Evolutionary conservation across 768 basidiomycete genomes (phyloP), one percentile per base, ranked within the genome.

Genomic region (Galerina sulciceps): DNA sequence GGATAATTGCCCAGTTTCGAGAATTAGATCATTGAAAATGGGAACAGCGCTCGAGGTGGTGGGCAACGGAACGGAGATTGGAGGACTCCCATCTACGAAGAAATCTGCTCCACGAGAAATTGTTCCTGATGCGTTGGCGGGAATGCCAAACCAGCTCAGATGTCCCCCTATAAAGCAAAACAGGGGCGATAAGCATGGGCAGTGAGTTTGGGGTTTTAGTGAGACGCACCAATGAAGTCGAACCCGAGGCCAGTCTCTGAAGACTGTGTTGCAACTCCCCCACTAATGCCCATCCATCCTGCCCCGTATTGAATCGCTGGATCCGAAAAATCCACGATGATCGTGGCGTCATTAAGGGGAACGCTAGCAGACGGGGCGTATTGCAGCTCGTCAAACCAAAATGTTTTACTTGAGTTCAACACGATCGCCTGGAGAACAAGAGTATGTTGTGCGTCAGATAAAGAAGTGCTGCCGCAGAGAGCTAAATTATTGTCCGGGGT

Each of bases 381-480:
- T 23, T 51, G 48, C 17, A 63, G 50, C 15, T 37, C 15, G 36
- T 63, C 61, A 6, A 63, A 53, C 58, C 61, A 63, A 38, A 63
- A 53, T 6, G 61, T 63, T 17, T 55, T 36, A 13, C 46, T 41
- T 31, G 22, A 20, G 20, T 31, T 26, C 8, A 8, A 31, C 2
- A 59, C 61, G 14, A 49, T 63, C 2, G 47, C 58, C 6, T 49
- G 50, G 20, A 63, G 26, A 11, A 54, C 56, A 11, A 63, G 34
- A 6, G 42, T 47, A 18, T 63, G 61, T 10, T 9, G n/a, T 11
- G 48, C 61, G 52, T 63, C 43, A 6, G 50, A 40, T 10, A 61
- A 13, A 1, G 41, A 2, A n/a, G 26, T 11, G 45, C 23, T 6
- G 6, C 14, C 8, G 42, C 59, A 60, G 34, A 52, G 35, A 11